These are phyloP conservation scores for Fusarium zealandicum DNA, from an alignment of 2,329 filamentous ascomycete species.

Conservation along the genomic window DNA sequence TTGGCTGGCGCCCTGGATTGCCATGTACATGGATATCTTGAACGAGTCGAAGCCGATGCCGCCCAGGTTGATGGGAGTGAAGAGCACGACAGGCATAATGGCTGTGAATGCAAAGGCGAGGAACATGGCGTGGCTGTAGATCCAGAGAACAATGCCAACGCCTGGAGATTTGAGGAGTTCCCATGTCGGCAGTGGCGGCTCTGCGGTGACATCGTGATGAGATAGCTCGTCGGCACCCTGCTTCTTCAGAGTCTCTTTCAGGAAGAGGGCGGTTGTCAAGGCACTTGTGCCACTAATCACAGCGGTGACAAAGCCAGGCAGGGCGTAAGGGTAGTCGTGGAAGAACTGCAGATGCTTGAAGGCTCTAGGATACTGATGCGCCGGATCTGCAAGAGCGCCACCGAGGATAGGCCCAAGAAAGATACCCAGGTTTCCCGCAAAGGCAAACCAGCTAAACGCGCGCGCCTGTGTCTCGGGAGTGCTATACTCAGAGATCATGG, in stretches of 20 bases:
- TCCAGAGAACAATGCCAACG: slow-evolving; percentile 69
- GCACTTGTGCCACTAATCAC: slow-evolving; percentile 64
- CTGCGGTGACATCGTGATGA: not conserved
- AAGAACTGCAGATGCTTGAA: slow-evolving; percentile 59
- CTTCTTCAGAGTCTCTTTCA: slow-evolving; percentile 67
- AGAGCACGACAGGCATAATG: slow-evolving; percentile 73
- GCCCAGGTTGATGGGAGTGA: slow-evolving; percentile 66
- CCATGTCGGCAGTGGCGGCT: slow-evolving; percentile 35
- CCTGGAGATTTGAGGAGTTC: slow-evolving; percentile 67
- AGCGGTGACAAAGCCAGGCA: slow-evolving; percentile 62
- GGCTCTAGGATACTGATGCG: slow-evolving; percentile 63
- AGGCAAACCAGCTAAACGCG: slow-evolving; percentile 80
- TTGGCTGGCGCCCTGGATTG: slow-evolving; percentile 69
- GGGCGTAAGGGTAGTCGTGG: slow-evolving; percentile 59
- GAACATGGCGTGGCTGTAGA: slow-evolving; percentile 71
- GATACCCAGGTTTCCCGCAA: slow-evolving; percentile 76
- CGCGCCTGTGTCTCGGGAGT: slow-evolving; percentile 73
- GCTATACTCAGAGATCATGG: slow-evolving; percentile 79
- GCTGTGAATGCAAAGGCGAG: slow-evolving; percentile 77
- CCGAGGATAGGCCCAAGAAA: slow-evolving; percentile 75
- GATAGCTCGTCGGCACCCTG: slow-evolving; percentile 10
- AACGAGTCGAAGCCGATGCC: slow-evolving; percentile 69
- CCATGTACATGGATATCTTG: slow-evolving; percentile 73
- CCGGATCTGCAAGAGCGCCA: slow-evolving; percentile 73
- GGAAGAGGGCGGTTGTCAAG: slow-evolving; percentile 59